Conservation (phyloP, 148 eudicot genomes). For the Diospyros lotus region DNA sequence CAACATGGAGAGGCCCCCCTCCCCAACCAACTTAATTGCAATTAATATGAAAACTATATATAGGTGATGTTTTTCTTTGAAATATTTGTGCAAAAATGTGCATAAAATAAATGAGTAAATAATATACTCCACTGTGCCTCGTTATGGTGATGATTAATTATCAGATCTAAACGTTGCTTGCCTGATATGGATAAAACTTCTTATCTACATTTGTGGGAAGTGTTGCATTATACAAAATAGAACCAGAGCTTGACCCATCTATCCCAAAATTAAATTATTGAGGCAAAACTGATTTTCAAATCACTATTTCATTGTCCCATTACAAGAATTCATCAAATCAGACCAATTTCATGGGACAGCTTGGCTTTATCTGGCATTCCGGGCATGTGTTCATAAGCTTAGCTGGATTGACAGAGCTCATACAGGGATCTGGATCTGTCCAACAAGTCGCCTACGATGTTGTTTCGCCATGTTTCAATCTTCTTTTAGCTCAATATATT, state of each 20-base stretch:
- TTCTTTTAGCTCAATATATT: background rate
- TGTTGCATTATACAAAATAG: no score
- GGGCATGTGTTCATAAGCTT: background rate
- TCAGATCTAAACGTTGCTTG: no score
- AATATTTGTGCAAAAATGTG: no score
- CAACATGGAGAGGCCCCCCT: background rate
- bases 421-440: background rate
- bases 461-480: background rate
- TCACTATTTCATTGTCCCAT: background rate
- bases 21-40: slow-evolving; percentile 14
- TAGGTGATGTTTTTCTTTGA: slow-evolving; percentile 2
- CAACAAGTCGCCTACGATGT: background rate
- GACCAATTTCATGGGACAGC: background rate
- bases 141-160: no score
- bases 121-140: no score
- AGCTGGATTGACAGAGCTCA: background rate
- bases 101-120: no score
- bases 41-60: slow-evolving; percentile 7
- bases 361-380: background rate
- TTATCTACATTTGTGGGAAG: no score
- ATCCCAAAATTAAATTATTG: slow-evolving; percentile 5
- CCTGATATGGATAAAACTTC: no score
- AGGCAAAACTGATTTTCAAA: background rate
- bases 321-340: background rate
- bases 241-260: background rate